phyloP scores from a whole-genome alignment of 345 rosid genomes.

The Stellera chamaejasme region DNA sequence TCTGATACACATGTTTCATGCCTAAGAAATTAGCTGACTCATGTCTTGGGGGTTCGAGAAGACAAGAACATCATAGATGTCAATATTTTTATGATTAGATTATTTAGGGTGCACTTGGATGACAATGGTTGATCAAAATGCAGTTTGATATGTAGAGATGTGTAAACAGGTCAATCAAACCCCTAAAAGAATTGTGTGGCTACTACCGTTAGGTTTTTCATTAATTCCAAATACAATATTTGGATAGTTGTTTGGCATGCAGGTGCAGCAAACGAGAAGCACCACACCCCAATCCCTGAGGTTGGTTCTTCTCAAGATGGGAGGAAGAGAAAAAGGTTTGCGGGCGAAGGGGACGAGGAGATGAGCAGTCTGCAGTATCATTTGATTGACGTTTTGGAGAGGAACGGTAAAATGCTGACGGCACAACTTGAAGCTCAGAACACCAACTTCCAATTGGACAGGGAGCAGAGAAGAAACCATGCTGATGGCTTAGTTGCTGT shows the following conservation, averaged over 20 bases:
- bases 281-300: conserved; percentile 31
- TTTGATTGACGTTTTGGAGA: conserved; percentile 55
- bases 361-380: conserved; percentile 31
- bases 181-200: no score
- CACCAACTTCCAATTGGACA: conserved; percentile 49
- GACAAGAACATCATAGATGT: no score
- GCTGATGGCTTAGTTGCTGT: conserved; percentile 59
- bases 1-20: no score
- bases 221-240: neutral
- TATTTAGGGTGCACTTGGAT: no score
- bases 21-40: no score
- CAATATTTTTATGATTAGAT: no score
- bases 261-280: conserved; percentile 51
- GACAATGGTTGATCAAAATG: no score
- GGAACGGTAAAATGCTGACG: conserved; percentile 63
- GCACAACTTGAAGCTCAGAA: conserved; percentile 88
- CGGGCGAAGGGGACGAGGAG: conserved; percentile 35
- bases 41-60: no score
- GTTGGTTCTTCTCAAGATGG: conserved; percentile 54
- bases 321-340: conserved; percentile 60
- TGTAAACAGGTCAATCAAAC: no score
- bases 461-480: conserved; percentile 84
- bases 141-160: no score
- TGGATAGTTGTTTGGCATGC: conserved; percentile 16
- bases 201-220: neutral